Conservation (phyloP, 306 rosid genomes). For the Prunus dulcis region DNA sequence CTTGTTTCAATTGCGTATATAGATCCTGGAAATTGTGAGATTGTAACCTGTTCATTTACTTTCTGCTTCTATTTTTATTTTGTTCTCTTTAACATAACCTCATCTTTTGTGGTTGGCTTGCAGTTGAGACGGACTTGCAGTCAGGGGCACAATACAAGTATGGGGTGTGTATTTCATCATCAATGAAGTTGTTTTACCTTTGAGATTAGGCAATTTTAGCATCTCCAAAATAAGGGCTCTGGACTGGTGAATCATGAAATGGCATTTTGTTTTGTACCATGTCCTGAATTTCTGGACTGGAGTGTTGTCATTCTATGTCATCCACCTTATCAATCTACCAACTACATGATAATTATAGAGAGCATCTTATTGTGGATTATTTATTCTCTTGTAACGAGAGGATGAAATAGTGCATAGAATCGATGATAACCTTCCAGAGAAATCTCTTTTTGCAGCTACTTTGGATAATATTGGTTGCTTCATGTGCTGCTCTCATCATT, state of each 20-base stretch:
- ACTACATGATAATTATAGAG: background rate
- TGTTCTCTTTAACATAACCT: constrained; percentile 14
- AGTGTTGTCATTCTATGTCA: background rate
- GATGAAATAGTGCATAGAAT: background rate
- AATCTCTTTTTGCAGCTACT: constrained; percentile 52
- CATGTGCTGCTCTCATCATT: constrained; percentile 88
- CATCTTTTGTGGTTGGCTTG: constrained; percentile 23
- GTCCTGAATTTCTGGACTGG: background rate
- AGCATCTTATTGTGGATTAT: background rate
- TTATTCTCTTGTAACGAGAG: background rate
- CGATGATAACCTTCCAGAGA: constrained; percentile 2
- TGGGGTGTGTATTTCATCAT: constrained; percentile 51
- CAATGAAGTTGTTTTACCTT: background rate
- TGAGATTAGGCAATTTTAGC: background rate
- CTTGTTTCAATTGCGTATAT: constrained; percentile 97
- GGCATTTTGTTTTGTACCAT: background rate
- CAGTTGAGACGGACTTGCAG: constrained; percentile 97
- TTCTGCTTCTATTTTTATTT: constrained; percentile 7
- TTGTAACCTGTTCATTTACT: constrained; percentile 16
- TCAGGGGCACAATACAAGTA: constrained; percentile 87
- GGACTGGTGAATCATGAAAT: background rate
- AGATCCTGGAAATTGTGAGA: constrained; percentile 99
- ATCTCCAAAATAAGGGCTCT: background rate
- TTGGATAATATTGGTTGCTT: constrained; percentile 95
- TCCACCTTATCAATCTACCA: background rate